phyloP scores from a whole-genome alignment of 1,139 yeast genomes.

The Pneumocystis carinii region DNA sequence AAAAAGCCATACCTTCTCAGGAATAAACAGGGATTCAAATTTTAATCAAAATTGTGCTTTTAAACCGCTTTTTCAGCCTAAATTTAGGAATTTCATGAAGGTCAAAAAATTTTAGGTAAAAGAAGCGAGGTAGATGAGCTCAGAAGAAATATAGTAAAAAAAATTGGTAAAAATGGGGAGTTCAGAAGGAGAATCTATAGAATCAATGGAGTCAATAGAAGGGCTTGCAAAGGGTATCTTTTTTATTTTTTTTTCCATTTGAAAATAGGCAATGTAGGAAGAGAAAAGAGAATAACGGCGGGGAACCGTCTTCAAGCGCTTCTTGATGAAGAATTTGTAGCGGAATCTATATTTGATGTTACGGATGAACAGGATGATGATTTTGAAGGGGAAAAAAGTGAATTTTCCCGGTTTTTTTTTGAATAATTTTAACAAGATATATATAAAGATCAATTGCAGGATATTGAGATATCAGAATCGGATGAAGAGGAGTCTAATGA shows the following conservation, averaged over 20 bases:
- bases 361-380: slow-evolving; percentile 80
- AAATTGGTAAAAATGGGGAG: not conserved
- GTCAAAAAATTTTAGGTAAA: no score
- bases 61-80: no score
- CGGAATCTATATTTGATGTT: slow-evolving; percentile 50
- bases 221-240: slow-evolving; percentile 13
- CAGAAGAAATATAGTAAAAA: not conserved
- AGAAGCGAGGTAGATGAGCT: not conserved
- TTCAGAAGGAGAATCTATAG: not conserved
- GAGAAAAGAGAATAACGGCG: slow-evolving; percentile 65
- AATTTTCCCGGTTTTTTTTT: not conserved
- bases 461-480: slow-evolving; percentile 14
- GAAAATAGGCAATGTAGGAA: slow-evolving; percentile 12
- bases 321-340: slow-evolving; percentile 48
- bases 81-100: no score
- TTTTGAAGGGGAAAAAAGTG: slow-evolving; percentile 27
- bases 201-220: slow-evolving; percentile 1
- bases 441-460: slow-evolving; percentile 24
- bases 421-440: not conserved
- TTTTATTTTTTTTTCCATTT: not conserved
- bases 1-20: no score
- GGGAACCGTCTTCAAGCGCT: slow-evolving; percentile 70
- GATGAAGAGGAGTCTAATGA: slow-evolving; percentile 15
- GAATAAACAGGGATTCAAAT: no score
- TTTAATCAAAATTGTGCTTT: no score